These are phyloP conservation scores for Pseudogymnoascus sp. DNA, from an alignment of 2,329 filamentous ascomycete genomes.

Conservation along the genomic window DNA sequence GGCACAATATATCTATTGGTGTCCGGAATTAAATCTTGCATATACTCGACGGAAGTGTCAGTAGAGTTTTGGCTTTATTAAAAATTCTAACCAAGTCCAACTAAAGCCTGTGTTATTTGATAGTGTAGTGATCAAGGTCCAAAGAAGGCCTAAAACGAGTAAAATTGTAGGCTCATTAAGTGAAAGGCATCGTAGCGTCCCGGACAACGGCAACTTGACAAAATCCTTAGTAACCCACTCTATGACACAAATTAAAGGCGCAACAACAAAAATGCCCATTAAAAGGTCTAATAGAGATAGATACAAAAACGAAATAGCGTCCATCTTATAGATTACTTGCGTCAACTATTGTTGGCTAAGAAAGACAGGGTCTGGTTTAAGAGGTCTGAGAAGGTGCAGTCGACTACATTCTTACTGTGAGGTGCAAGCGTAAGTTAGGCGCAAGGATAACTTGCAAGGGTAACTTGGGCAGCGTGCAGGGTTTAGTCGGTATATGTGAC, in stretches of 20 bases:
- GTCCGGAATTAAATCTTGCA: background rate
- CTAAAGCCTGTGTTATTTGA: background rate
- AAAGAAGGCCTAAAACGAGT: background rate
- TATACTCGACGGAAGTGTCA: background rate
- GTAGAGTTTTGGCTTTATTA: background rate
- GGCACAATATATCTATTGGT: background rate
- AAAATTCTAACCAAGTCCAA: background rate
- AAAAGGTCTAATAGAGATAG: background rate
- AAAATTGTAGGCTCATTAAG: background rate
- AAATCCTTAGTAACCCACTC: background rate
- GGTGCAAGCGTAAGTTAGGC: no score
- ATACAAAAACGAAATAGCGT: background rate
- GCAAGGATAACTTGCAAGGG: no score
- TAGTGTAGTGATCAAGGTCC: background rate
- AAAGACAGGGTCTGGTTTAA: background rate
- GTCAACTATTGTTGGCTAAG: background rate
- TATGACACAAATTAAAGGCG: background rate
- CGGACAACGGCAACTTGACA: background rate
- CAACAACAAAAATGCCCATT: background rate
- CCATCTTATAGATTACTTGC: background rate
- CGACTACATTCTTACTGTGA: background rate
- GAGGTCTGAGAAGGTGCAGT: background rate
- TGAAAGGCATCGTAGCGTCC: background rate
- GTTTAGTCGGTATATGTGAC: no score
- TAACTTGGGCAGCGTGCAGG: no score